These are phyloP conservation scores for Calonectria crousiana DNA, from an alignment of 2,329 filamentous ascomycete species.

Conservation along the genomic window DNA sequence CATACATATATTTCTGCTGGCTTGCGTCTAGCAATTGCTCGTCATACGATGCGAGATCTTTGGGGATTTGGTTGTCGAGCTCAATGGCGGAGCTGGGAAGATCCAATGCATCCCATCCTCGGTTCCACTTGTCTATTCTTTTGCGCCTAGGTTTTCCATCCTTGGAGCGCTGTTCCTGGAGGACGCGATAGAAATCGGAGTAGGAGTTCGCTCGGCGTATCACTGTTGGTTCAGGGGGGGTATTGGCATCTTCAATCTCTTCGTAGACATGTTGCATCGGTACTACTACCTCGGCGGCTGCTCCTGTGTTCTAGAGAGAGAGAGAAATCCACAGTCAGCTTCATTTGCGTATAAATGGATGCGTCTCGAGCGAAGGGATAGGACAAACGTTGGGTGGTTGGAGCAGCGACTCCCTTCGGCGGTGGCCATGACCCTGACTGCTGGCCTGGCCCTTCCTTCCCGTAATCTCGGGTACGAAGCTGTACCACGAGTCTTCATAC, in stretches of 20 bases:
- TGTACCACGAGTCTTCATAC: conserved; percentile 91
- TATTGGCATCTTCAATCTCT: conserved; percentile 65
- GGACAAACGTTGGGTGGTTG: conserved; percentile 70
- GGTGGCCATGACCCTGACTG: conserved; percentile 64
- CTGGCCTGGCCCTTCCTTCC: conserved; percentile 62
- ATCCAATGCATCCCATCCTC: conserved; percentile 64
- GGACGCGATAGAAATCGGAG: conserved; percentile 79
- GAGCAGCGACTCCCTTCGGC: conserved; percentile 77
- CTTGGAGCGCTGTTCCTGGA: conserved; percentile 67
- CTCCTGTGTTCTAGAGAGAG: conserved; percentile 63
- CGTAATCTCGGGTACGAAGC: conserved; percentile 74
- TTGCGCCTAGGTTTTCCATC: conserved; percentile 58
- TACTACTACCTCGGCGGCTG: conserved; percentile 63
- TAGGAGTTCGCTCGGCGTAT: conserved; percentile 78
- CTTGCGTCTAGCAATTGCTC: conserved; percentile 82
- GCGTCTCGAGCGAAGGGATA: conserved; percentile 1
- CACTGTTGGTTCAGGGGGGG: conserved; percentile 75
- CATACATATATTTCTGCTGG: conserved; percentile 86
- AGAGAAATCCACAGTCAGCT: conserved; percentile 38
- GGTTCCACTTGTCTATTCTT: conserved; percentile 54
- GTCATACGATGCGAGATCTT: conserved; percentile 58
- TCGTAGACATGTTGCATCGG: conserved; percentile 71
- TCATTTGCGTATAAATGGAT: conserved; percentile 32
- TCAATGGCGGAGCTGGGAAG: conserved; percentile 42
- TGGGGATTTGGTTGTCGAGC: conserved; percentile 41